These are phyloP conservation scores for Aspergillus ellipticus DNA, from an alignment of 495 filamentous ascomycete species.

Conservation along the genomic window DNA sequence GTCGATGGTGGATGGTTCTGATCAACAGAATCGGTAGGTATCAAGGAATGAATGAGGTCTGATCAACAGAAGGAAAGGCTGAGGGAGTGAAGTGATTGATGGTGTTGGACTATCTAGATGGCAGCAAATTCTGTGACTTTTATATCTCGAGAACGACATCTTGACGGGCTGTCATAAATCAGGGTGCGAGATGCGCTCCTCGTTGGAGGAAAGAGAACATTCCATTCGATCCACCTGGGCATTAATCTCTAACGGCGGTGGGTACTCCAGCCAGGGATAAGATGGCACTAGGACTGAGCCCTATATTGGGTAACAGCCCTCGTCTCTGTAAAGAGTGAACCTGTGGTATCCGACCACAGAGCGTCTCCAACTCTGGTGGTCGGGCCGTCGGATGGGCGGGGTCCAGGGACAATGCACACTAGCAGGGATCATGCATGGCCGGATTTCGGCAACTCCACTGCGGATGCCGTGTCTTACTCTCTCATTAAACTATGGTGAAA, in stretches of 20 bases:
- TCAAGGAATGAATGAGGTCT: conserved; percentile 7
- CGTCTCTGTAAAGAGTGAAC: not conserved
- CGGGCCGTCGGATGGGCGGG: not conserved
- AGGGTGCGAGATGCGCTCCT: not conserved
- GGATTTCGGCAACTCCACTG: not conserved
- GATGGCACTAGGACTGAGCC: not conserved
- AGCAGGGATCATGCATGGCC: not conserved
- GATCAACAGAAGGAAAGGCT: conserved; percentile 9
- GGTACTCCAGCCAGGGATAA: not conserved
- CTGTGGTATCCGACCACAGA: not conserved
- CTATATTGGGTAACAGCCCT: not conserved
- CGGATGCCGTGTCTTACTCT: not conserved
- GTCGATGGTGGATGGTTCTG: conserved; percentile 16
- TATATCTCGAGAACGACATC: conserved; percentile 1
- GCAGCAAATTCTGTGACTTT: not conserved
- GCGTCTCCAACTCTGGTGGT: not conserved
- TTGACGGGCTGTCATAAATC: not conserved
- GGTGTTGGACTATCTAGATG: not conserved
- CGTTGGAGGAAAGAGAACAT: not conserved
- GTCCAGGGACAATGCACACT: not conserved
- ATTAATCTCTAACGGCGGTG: conserved; percentile 7
- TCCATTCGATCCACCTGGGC: not conserved
- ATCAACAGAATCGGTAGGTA: conserved; percentile 16
- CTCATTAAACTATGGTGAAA: not conserved
- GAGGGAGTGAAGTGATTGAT: not conserved